phyloP scores from a whole-genome alignment of 148 eudicot genomes.

The Dysphania ambrosioides region DNA sequence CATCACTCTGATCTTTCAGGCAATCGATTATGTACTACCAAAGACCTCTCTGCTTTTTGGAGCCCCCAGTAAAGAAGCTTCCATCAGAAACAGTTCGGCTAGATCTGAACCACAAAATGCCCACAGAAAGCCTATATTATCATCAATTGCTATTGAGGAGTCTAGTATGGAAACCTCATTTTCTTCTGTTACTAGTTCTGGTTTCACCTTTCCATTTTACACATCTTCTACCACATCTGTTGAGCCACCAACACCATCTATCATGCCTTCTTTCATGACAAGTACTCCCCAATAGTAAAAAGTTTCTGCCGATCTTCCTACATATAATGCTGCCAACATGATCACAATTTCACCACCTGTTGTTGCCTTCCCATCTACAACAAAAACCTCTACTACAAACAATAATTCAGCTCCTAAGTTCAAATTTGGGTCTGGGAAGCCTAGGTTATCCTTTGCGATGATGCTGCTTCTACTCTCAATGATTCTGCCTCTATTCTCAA shows the following conservation, averaged over 20 bases:
- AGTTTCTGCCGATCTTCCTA: conserved; percentile 30
- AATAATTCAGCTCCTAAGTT: conserved; percentile 48
- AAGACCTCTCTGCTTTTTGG: conserved; percentile 26
- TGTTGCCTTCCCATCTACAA: conserved; percentile 57
- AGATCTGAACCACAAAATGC: conserved; percentile 25
- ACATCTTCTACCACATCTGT: conserved; percentile 40
- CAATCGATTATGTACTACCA: conserved; percentile 8
- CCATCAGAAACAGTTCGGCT: conserved; percentile 17
- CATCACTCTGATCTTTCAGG: conserved; percentile 25
- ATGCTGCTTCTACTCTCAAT: conserved; percentile 33
- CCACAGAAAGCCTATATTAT: conserved; percentile 37
- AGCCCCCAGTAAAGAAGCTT: conserved; percentile 29
- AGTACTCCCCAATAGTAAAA: conserved; percentile 31
- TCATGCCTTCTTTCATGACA: conserved; percentile 52
- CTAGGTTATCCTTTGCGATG: conserved; percentile 71
- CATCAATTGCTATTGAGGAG: conserved; percentile 50
- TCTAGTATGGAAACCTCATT: conserved; percentile 30
- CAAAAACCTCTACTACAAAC: conserved; percentile 30
- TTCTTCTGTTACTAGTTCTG: conserved; percentile 38
- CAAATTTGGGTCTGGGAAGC: conserved; percentile 59
- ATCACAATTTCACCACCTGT: conserved; percentile 46
- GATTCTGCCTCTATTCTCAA: conserved; percentile 34
- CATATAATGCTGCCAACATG: conserved; percentile 50
- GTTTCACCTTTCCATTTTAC: conserved; percentile 66
- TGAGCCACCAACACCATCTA: conserved; percentile 88